Percentiles rank a stretch among this genome's conserved stretches.
Conservation (phyloP, 192 early-diverging fungal genomes). For the Umbelopsis isabellina region DNA sequence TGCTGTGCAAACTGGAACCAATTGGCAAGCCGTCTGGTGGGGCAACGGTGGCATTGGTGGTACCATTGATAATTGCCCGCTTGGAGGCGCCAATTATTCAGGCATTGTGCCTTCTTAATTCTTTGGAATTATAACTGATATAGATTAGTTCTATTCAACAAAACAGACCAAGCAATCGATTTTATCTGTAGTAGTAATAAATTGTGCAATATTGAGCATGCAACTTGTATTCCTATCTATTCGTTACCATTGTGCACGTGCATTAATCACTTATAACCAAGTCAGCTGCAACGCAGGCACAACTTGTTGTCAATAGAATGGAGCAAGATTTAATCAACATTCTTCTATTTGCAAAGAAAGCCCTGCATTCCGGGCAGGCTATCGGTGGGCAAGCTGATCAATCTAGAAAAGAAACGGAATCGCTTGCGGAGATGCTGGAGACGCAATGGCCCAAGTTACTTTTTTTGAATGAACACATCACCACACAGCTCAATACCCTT, state of each 20-base stretch:
- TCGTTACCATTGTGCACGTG: too few relatives aligned
- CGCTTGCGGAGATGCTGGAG: conserved; percentile 33
- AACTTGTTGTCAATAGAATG: conserved; percentile 14
- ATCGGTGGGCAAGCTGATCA: conserved; percentile 37
- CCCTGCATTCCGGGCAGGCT: conserved; percentile 27
- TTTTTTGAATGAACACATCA: conserved; percentile 36
- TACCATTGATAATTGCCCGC: conserved; percentile 29
- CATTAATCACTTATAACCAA: too few relatives aligned
- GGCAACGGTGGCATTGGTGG: conserved; percentile 33
- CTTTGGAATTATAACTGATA: too few relatives aligned
- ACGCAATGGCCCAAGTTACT: conserved; percentile 34
- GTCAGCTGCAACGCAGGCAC: not conserved
- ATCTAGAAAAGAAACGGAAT: conserved; percentile 23
- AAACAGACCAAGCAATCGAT: too few relatives aligned
- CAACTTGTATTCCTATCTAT: too few relatives aligned
- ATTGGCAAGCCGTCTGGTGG: conserved; percentile 35
- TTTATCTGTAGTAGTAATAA: too few relatives aligned
- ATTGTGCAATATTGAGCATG: too few relatives aligned
- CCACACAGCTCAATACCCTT: conserved; percentile 27
- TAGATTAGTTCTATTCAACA: too few relatives aligned
- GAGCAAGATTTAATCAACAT: conserved; percentile 39
- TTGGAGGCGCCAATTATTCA: conserved; percentile 21
- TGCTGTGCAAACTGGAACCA: conserved; percentile 37
- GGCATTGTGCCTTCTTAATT: not conserved
- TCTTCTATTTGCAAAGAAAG: conserved; percentile 37